Conservation (phyloP, 2,329 filamentous ascomycete genomes). For the Periconia sp. region DNA sequence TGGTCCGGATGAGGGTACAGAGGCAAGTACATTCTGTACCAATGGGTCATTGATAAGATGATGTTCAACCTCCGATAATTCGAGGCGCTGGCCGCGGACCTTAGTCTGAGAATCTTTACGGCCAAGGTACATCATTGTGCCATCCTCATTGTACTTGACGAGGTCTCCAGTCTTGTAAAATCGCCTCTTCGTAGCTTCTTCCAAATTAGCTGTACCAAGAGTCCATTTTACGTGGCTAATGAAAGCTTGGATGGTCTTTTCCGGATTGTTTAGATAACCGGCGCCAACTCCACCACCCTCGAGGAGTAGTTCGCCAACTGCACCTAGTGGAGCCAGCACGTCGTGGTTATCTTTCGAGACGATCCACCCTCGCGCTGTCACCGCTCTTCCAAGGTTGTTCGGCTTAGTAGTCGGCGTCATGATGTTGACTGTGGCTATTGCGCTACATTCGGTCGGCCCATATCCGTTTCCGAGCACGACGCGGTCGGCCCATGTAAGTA, state of each 20-base stretch:
- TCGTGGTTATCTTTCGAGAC: slow-evolving; percentile 44
- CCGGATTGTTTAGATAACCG: slow-evolving; percentile 40
- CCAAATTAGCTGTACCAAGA: slow-evolving; percentile 3
- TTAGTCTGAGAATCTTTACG: slow-evolving; percentile 38
- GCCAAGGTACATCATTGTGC: slow-evolving; percentile 34
- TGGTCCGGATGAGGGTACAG: slow-evolving; percentile 33
- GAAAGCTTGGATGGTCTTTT: slow-evolving; percentile 36
- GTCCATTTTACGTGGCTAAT: slow-evolving; percentile 31
- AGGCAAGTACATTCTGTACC: slow-evolving; percentile 36
- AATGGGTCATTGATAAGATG: slow-evolving; percentile 42
- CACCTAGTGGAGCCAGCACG: slow-evolving; percentile 44
- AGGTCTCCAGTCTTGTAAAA: slow-evolving; percentile 48
- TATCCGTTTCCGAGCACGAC: slow-evolving; percentile 48
- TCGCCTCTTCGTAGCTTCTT: slow-evolving; percentile 5
- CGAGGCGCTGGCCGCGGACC: slow-evolving; percentile 52
- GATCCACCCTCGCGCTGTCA: slow-evolving; percentile 45
- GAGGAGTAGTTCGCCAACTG: slow-evolving; percentile 50
- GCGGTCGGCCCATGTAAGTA: slow-evolving; percentile 43
- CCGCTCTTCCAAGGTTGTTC: slow-evolving; percentile 42
- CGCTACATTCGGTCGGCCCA: slow-evolving; percentile 48
- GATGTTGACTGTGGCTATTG: slow-evolving; percentile 39
- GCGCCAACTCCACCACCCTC: slow-evolving; percentile 43
- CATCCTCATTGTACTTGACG: slow-evolving; percentile 44
- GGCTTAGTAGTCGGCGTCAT: slow-evolving; percentile 35
- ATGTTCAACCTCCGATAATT: slow-evolving; percentile 54